Evolutionary conservation across 2,329 filamentous ascomycete species (phyloP), one percentile per base, ranked within the genome.

Genomic region (Sporothrix inflata): DNA sequence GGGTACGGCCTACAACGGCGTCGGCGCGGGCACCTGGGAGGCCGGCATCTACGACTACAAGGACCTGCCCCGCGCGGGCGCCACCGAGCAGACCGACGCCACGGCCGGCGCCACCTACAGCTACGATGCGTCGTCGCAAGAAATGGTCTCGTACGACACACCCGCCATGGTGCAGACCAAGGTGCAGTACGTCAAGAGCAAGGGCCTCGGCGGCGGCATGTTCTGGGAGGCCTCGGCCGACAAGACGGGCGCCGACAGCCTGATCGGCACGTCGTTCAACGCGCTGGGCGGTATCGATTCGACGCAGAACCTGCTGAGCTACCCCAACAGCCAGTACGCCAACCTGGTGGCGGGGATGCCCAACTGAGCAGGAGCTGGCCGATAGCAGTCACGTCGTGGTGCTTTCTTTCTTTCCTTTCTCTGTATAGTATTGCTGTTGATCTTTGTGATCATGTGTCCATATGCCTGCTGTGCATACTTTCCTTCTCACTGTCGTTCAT

Each of bases 211-310:
- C 3, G 93, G 93, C 30, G 89, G 87, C 40, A 95, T 96, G 92
- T 97, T 92, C 87, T 97, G 93, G 93, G 92, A 96, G 79, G 89
- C 88, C 19, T 92, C 89, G 74, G 89, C 85, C 5, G 93, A 96
- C 79, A 86, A 86, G 76, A 84, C 78, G 4, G 88, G 85, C 21
- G 81, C 80, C 12, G 85, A 86, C 3, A 92, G 89, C 75, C 82
- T 96, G 76, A 90, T 92, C 72, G 78, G 79, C 47, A 85, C 85
- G 4, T 78, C 80, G 68, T 83, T 82, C 51, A 78, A 78, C 6
- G 79, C 77, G 3, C 80, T 85, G 16, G 83, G 83, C n/a, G 81
- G 82, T 4, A 78, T 88, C 5, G 85, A 88, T 65, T 79, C 79
- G 24, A 82, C 78, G 5, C 76, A 83, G 74, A 90, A 90, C 76